Evolutionary conservation across 148 eudicot genomes (phyloP).

Genomic region (Vaccinium darrowii): DNA sequence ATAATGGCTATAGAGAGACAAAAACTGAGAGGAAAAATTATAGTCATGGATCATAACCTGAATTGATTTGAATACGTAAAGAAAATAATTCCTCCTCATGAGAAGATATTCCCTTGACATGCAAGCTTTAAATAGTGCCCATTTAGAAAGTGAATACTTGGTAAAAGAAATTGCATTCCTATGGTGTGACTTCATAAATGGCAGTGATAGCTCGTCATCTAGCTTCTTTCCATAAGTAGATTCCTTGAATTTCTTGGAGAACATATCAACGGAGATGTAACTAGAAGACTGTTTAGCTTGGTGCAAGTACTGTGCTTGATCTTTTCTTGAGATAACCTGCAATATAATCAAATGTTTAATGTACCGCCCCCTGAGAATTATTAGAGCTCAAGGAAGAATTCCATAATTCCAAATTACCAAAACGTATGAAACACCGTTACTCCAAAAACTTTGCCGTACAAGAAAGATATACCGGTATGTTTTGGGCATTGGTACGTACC

Average conservation of each 20-base stretch:
- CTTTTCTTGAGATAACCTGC: slow-evolving; percentile 80
- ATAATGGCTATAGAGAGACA: not conserved
- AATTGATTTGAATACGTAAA: slow-evolving; percentile 59
- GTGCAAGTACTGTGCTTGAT: slow-evolving; percentile 71
- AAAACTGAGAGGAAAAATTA: no score
- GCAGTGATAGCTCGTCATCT: slow-evolving; percentile 40
- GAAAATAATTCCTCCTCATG: slow-evolving; percentile 67
- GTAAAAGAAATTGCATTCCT: slow-evolving; percentile 43
- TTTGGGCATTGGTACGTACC: not conserved
- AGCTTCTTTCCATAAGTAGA: slow-evolving; percentile 46
- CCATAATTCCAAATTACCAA: not conserved
- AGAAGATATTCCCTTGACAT: slow-evolving; percentile 71
- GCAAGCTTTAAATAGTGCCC: slow-evolving; percentile 71
- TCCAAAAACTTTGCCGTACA: not conserved
- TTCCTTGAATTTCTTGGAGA: slow-evolving; percentile 46
- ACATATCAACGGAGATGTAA: slow-evolving; percentile 48
- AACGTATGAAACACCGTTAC: not conserved
- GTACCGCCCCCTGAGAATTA: not conserved
- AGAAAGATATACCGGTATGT: not conserved
- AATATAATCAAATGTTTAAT: not conserved
- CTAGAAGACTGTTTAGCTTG: slow-evolving; percentile 29
- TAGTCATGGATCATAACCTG: slow-evolving; percentile 43
- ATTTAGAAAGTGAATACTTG: slow-evolving; percentile 51
- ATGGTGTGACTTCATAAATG: slow-evolving; percentile 40
- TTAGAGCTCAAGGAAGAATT: not conserved